Evolutionary conservation across 352 stramenopile genomes (phyloP).

Genomic region (Albugo laibachii): DNA sequence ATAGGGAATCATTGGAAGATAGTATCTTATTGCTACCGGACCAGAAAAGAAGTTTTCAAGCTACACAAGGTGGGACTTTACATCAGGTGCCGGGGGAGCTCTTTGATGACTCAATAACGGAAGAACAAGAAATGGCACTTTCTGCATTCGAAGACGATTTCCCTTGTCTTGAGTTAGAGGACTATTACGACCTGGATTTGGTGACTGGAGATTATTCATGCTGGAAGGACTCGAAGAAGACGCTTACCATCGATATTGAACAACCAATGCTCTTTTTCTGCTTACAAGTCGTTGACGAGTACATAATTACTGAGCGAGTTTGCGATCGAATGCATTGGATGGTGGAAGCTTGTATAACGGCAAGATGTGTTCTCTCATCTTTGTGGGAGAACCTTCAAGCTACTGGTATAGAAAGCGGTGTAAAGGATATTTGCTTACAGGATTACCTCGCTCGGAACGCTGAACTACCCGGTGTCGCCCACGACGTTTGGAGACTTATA

Average conservation of each 20-base stretch:
- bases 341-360: slow-evolving; percentile 25
- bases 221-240: slow-evolving; percentile 19
- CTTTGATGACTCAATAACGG: neutral
- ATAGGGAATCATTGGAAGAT: too few species aligned
- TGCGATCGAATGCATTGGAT: slow-evolving; percentile 15
- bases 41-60: too few species aligned
- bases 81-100: too few species aligned
- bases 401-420: slow-evolving; percentile 4
- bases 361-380: slow-evolving; percentile 21
- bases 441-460: slow-evolving; percentile 18
- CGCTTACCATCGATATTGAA: slow-evolving; percentile 13
- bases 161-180: slow-evolving; percentile 17
- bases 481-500: slow-evolving; percentile 38
- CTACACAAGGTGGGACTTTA: too few species aligned
- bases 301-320: slow-evolving; percentile 21
- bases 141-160: too few species aligned
- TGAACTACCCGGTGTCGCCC: slow-evolving; percentile 18
- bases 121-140: slow-evolving; percentile 3
- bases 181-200: slow-evolving; percentile 49
- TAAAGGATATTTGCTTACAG: slow-evolving; percentile 17
- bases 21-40: too few species aligned
- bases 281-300: slow-evolving; percentile 52
- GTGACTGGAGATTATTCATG: slow-evolving; percentile 45
- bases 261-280: slow-evolving; percentile 56
- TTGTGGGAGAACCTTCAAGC: too few species aligned